Evolutionary conservation across 345 rosid genomes (phyloP).

Genomic region (Boechera retrofracta): DNA sequence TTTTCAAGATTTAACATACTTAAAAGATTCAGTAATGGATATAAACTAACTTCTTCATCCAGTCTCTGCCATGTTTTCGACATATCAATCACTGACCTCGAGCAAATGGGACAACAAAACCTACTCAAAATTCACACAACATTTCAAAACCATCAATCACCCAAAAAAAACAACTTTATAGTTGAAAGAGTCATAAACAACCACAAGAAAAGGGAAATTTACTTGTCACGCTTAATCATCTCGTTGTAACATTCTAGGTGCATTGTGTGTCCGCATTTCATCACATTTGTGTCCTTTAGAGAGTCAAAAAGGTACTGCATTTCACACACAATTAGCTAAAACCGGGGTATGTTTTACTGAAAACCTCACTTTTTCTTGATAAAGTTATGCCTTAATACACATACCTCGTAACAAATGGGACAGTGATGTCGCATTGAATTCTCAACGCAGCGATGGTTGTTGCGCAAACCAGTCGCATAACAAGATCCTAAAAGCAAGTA

Average conservation of each 20-base stretch:
- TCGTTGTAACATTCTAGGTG: constrained; percentile 80
- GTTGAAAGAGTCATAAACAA: constrained; percentile 1
- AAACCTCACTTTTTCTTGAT: not conserved
- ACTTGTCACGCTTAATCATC: constrained; percentile 88
- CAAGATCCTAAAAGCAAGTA: constrained; percentile 66
- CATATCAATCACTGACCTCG: constrained; percentile 87
- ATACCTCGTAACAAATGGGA: constrained; percentile 95
- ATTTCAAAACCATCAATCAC: constrained; percentile 3
- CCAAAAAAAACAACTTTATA: not conserved
- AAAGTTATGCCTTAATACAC: constrained; percentile 10
- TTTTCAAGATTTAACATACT: not conserved
- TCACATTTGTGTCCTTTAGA: constrained; percentile 79
- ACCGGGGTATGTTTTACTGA: not conserved
- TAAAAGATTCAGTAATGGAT: constrained; percentile 7
- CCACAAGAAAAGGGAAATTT: constrained; percentile 38
- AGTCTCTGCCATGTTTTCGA: constrained; percentile 84
- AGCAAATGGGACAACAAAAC: constrained; percentile 92
- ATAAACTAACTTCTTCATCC: constrained; percentile 81
- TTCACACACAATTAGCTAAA: constrained; percentile 2
- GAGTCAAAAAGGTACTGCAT: constrained; percentile 93
- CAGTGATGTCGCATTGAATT: constrained; percentile 98
- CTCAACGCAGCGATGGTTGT: constrained; percentile 91
- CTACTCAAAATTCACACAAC: constrained; percentile 45
- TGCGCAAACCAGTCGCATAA: constrained; percentile 61
- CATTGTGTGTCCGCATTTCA: constrained; percentile 99